Percentiles rank a stretch among this genome's conserved stretches.
phyloP scores from a whole-genome alignment of 352 stramenopile species.

The Sclerospora graminicola region DNA sequence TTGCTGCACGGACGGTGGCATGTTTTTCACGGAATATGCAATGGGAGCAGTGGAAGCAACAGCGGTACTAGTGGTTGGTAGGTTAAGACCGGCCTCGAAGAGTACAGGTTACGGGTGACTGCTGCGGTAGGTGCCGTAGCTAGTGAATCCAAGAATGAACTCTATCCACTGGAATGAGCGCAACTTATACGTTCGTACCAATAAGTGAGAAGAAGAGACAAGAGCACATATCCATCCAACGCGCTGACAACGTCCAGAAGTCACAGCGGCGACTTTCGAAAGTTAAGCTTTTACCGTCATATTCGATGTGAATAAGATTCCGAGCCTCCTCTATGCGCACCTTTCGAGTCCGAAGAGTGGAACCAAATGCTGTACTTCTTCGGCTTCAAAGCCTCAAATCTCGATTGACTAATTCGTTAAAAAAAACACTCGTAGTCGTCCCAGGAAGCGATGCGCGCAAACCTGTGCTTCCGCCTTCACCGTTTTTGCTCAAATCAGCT shows the following conservation, averaged over 20 bases:
- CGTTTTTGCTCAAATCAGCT: not conserved
- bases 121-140: slow-evolving; percentile 7
- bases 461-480: not conserved
- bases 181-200: not conserved
- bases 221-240: slow-evolving; percentile 1
- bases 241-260: slow-evolving; percentile 9
- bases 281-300: slow-evolving; percentile 5
- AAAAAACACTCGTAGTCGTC: not conserved
- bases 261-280: slow-evolving; percentile 14
- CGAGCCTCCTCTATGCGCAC: slow-evolving; percentile 5
- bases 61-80: slow-evolving; percentile 21
- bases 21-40: slow-evolving; percentile 12
- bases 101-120: slow-evolving; percentile 4
- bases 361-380: slow-evolving; percentile 11
- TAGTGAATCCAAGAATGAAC: slow-evolving; percentile 24
- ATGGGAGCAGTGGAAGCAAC: slow-evolving; percentile 10
- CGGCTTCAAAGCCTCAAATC: slow-evolving; percentile 9
- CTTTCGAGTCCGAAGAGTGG: slow-evolving; percentile 10
- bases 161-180: slow-evolving; percentile 7
- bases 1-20: slow-evolving; percentile 15
- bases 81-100: slow-evolving; percentile 4
- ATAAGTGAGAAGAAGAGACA: slow-evolving; percentile 12
- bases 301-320: slow-evolving; percentile 19
- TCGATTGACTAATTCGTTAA: not conserved
- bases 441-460: not conserved